A percentile compares a stretch with the other conserved stretches of the same genome.
Evolutionary conservation across 768 basidiomycete genomes (phyloP).

Genomic region (Pleurotus pulmonarius): DNA sequence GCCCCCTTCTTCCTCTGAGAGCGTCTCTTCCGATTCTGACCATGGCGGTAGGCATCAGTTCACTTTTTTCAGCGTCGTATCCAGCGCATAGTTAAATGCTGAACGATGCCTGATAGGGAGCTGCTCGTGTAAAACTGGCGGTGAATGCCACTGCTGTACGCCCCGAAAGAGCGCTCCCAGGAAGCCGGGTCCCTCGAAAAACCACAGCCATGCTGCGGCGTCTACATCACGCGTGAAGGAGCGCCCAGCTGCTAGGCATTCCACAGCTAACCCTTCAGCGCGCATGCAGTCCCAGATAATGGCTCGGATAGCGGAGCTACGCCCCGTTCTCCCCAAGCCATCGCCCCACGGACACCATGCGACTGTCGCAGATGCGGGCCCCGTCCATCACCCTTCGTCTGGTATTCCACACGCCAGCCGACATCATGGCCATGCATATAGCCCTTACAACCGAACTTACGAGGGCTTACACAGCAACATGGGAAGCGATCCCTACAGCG

Average conservation of each 20-base stretch:
- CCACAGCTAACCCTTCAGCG: conserved; percentile 13
- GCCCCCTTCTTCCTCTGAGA: conserved; percentile 40
- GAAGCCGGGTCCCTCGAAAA: conserved; percentile 13
- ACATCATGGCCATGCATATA: conserved; percentile 50
- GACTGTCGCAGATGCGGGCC: conserved; percentile 27
- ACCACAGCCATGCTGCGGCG: conserved; percentile 12
- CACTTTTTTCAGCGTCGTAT: conserved; percentile 29
- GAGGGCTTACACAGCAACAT: conserved; percentile 37
- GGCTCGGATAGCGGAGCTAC: conserved; percentile 59
- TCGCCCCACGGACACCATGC: conserved; percentile 8
- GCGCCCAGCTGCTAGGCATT: conserved; percentile 9
- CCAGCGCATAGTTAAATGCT: conserved; percentile 3
- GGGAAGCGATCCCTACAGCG: neutral
- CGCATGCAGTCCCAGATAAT: conserved; percentile 44
- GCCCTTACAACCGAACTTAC: conserved; percentile 69
- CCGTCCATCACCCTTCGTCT: conserved; percentile 46
- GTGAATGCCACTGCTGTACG: conserved; percentile 56
- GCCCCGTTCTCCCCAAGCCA: conserved; percentile 70
- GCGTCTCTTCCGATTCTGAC: conserved; percentile 56
- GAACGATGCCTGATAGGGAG: conserved; percentile 32
- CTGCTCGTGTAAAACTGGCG: conserved; percentile 49
- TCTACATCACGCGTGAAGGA: conserved; percentile 10
- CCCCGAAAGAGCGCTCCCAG: conserved; percentile 41
- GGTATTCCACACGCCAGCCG: conserved; percentile 35
- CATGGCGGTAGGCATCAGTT: conserved; percentile 54